Conservation (phyloP, 225 moss, liverwort and hornwort species). For the Thuidium tamariscinum region DNA sequence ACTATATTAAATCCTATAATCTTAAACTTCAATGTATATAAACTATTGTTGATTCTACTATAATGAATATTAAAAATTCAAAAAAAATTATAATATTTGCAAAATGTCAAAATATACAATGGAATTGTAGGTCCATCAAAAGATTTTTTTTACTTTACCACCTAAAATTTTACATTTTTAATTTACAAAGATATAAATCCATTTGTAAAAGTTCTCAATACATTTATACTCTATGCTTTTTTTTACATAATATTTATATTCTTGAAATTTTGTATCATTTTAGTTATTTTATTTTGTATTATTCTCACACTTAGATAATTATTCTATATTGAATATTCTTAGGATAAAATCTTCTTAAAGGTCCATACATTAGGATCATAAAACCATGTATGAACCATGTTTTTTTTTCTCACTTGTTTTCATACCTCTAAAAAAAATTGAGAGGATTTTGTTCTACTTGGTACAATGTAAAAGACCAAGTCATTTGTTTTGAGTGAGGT, state of each 20-base stretch:
- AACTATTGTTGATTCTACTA: neutral
- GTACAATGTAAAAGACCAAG: too few relatives aligned
- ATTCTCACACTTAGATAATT: neutral
- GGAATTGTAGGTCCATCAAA: neutral
- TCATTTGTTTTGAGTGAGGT: too few relatives aligned
- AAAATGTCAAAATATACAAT: neutral
- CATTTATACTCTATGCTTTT: neutral
- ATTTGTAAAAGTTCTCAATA: neutral
- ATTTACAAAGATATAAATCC: neutral
- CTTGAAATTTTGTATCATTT: neutral
- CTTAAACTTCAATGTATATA: neutral
- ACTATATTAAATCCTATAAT: neutral
- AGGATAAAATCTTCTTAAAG: neutral
- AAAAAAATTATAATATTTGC: neutral
- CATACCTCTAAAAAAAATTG: neutral
- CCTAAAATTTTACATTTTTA: neutral
- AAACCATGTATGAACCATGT: too few relatives aligned
- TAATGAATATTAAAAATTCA: neutral
- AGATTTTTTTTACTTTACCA: neutral
- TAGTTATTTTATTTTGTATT: neutral
- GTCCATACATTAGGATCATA: neutral
- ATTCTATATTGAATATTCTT: neutral
- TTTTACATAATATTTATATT: neutral
- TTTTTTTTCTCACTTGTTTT: too few relatives aligned
- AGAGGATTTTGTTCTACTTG: too few relatives aligned